phyloP scores from a whole-genome alignment of 2,329 filamentous ascomycete genomes.

The Podosphaera xanthii region DNA sequence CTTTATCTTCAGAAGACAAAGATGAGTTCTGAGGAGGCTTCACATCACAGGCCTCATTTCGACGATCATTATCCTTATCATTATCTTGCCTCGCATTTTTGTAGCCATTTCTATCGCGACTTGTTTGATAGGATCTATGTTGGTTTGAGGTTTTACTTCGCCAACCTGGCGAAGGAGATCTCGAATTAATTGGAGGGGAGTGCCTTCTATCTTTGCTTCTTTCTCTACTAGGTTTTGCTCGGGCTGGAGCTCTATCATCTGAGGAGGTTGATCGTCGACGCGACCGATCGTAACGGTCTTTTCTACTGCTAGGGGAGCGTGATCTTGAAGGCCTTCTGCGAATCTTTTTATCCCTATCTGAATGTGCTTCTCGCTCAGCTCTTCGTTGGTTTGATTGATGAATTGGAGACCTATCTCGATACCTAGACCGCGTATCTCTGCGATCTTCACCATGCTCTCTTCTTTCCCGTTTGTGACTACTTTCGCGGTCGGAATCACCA shows the following conservation, averaged over 20 bases:
- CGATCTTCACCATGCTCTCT: slow-evolving; percentile 18
- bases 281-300: slow-evolving; percentile 4
- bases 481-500: slow-evolving; percentile 16
- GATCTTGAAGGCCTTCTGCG: slow-evolving; percentile 14
- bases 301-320: slow-evolving; percentile 15
- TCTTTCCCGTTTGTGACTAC: slow-evolving; percentile 23
- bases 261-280: slow-evolving; percentile 12
- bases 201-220: slow-evolving; percentile 6
- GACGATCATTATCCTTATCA: slow-evolving; percentile 10
- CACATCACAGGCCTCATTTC: slow-evolving; percentile 10
- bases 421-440: slow-evolving; percentile 17
- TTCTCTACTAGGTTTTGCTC: slow-evolving; percentile 2
- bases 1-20: slow-evolving; percentile 15
- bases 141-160: slow-evolving; percentile 16
- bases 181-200: slow-evolving; percentile 13
- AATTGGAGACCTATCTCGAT: slow-evolving; percentile 21
- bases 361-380: slow-evolving; percentile 5
- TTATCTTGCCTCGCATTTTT: slow-evolving; percentile 9
- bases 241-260: slow-evolving; percentile 10
- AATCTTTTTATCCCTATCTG: slow-evolving; percentile 6
- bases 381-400: slow-evolving; percentile 7
- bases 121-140: slow-evolving; percentile 10
- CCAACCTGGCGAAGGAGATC: slow-evolving; percentile 19
- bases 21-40: slow-evolving; percentile 11
- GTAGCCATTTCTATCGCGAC: slow-evolving; percentile 11